phyloP scores from a whole-genome alignment of 2,329 filamentous ascomycete genomes.

The Sporothrix variecibatus region DNA sequence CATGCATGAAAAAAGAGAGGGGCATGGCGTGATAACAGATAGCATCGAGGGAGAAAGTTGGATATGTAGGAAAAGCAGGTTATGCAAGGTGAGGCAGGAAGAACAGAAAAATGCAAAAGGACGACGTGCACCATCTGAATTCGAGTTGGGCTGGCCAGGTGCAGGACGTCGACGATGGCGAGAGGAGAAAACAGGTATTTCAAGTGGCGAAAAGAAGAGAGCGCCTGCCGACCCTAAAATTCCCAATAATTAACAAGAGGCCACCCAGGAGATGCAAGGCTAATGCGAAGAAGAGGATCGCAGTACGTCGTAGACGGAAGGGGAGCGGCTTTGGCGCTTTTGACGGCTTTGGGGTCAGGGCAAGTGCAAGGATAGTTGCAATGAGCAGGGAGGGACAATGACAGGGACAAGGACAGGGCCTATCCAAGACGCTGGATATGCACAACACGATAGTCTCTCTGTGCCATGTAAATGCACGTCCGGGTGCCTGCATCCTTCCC shows the following conservation, averaged over 20 bases:
- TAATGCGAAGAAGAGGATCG: conserved; percentile 1
- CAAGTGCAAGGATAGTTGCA: background rate
- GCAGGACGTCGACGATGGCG: background rate
- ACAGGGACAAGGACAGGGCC: background rate
- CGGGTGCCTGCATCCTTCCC: conserved; percentile 1
- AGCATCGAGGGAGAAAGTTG: background rate
- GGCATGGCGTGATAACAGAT: background rate
- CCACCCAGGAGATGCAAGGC: background rate
- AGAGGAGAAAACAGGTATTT: background rate
- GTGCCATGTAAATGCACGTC: background rate
- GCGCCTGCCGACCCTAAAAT: background rate
- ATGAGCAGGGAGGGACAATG: background rate
- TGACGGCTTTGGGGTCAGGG: too few species aligned
- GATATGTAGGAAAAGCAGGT: background rate
- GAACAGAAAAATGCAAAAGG: background rate
- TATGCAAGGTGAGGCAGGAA: background rate
- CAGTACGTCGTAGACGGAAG: background rate
- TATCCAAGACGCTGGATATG: background rate
- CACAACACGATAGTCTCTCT: background rate
- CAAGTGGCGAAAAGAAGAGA: background rate
- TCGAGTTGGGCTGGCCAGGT: background rate
- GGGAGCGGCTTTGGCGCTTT: background rate
- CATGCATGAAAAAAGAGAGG: background rate
- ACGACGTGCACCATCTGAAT: background rate
- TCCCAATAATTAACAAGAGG: background rate